Percentiles rank a stretch among this genome's conserved stretches.
Conservation (phyloP, 768 basidiomycete genomes). For the Chalciporus sphaerocephalus region DNA sequence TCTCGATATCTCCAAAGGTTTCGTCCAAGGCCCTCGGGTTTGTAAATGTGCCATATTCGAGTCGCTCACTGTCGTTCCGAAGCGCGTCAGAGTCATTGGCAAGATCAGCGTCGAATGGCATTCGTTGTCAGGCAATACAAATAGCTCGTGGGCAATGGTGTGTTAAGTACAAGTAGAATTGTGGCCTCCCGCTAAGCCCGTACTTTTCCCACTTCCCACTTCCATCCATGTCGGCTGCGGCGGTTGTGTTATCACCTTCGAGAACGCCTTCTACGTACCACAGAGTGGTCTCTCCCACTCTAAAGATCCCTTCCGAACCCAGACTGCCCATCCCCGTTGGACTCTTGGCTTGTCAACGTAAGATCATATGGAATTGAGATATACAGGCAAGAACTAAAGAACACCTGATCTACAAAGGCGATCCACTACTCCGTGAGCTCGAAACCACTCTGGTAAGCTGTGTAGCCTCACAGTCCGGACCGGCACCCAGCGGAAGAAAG, state of each 20-base stretch:
- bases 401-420: constrained; percentile 44
- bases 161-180: no score
- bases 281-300: constrained; percentile 55
- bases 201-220: background rate
- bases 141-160: background rate
- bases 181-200: background rate
- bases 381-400: constrained; percentile 7
- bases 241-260: constrained; percentile 41
- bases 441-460: constrained; percentile 54
- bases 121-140: background rate
- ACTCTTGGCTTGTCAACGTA: constrained; percentile 76
- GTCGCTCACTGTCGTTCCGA: background rate
- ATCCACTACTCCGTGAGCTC: constrained; percentile 61
- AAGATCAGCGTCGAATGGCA: background rate
- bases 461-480: constrained; percentile 41
- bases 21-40: constrained; percentile 20
- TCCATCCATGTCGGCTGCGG: constrained; percentile 31
- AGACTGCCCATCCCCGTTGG: constrained; percentile 62
- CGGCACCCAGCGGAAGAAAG: constrained; percentile 43
- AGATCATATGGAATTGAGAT: constrained; percentile 13
- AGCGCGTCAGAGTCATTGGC: background rate
- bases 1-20: constrained; percentile 37
- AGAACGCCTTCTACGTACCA: constrained; percentile 58
- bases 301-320: constrained; percentile 50
- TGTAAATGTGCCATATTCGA: constrained; percentile 5